Base-by-base conservation (phyloP, 805 yeast genomes). In the Grigorovia yakushimaensis region DNA sequence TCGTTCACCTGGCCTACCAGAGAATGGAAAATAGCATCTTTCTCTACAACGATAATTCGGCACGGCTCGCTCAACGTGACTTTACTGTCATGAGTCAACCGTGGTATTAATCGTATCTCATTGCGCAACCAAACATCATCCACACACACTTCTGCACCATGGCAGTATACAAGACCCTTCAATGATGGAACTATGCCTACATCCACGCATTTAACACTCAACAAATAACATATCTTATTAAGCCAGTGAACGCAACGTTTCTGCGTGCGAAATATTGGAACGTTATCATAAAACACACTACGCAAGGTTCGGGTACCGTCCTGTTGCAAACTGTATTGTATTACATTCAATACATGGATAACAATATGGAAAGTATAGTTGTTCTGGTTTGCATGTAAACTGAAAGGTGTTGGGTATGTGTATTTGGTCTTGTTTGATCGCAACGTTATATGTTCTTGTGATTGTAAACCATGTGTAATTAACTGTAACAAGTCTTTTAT, bases 231-330 rank as follows among this genome's bases (percentile, higher is more conserved):
- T 3, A 82, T 48, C 2, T 57, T 48, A 3, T 65, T 67, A 1
- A 82, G 50, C 39, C 73, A 60, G 0, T 51, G 46, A 41, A 74
- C 73, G 0, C 78, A 76, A 8, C 53, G 58, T 1, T 50, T 18
- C 55, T 83, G 88, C 11, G 62, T 57, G 5, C 51, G 47, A 57
- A 75, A 83, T 3, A 81, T 55, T 13, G 69, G 68, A 0, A 79
- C 84, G 56, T 83, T 83, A 35, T 73, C 71, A 56, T 84, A 84
- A 59, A 68, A 84, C 2, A 83, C 54, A 54, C 82, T 88, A 54
- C 91, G 67, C 4, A 58, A 51, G 2, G 67, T 63, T 27, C 59
- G 54, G 1, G 45, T 45, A 20, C 48, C 50, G 2, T 43, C 42
- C 1, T 20, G 36, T 5, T 41, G 17, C 11, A 51, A 22, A 20